Evolutionary conservation across 2,329 filamentous ascomycete species (phyloP), one percentile per base, ranked within the genome.

Genomic region (Cytospora piceicola): DNA sequence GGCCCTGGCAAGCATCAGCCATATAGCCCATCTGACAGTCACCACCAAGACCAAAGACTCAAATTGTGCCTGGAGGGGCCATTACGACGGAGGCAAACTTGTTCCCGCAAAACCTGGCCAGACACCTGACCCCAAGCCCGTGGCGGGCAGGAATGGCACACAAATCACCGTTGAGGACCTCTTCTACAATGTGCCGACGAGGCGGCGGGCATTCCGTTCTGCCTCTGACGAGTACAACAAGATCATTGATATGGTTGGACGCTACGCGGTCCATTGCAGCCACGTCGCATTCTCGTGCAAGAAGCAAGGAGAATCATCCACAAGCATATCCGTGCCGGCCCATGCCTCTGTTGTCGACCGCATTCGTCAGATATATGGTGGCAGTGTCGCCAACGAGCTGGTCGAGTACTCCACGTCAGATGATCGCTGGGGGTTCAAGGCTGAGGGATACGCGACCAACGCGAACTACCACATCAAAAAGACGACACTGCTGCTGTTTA

Each of bases 221-320:
- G 81, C 91, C 22, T 92, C 93, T 46, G 95, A 99, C 74, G 96
- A 99, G 75, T 98, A 96, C 80, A 93, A 96, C 73, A 99, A 98
- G 79, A 97, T 99, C 64, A 88, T 98, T 30, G 95, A 99, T 75
- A 88, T 97, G 75, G 91, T 98, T 11, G 93, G 95, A 17, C 89
- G 92, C 53, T 98, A 99, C 78, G 92, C 95, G 32, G 87, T 99
- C 12, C 95, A 99, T 76, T 97, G 94, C 75, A 81, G 86, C 63
- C 89, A 91, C n/a, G 93, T 99, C 15, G 91, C 91, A 1, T 98
- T 99, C 76, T 94, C 93, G 3, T 98, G 95, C 80, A 97, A 97
- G 76, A 99, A 98, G 77, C 90, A 95, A 70, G 94, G 94, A 63
- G 95, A 98, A 72, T 88, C 92, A 4, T 90, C 90, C 8, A 89